These are phyloP conservation scores for Clavispora santaluciae DNA, from an alignment of 805 yeast genomes.

Conservation along the genomic window DNA sequence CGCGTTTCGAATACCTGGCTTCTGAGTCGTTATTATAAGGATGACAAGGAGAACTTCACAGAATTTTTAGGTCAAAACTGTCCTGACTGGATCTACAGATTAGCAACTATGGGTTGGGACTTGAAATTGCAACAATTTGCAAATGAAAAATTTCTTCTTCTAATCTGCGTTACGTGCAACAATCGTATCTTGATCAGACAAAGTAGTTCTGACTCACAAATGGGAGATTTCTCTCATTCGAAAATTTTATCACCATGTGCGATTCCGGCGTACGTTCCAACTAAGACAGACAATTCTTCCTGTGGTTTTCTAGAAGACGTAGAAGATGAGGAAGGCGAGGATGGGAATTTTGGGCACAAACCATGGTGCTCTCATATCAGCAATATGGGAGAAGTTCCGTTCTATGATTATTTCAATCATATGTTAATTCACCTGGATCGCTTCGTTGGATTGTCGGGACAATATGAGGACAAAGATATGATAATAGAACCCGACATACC, in stretches of 20 bases:
- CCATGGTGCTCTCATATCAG: slow-evolving; percentile 29
- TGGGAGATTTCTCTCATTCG: background rate
- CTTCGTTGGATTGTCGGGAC: slow-evolving; percentile 24
- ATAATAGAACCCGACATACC: slow-evolving; percentile 6
- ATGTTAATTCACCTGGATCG: slow-evolving; percentile 19
- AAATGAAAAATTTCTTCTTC: slow-evolving; percentile 22
- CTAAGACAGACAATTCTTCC: background rate
- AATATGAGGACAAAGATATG: slow-evolving; percentile 15
- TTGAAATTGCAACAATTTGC: slow-evolving; percentile 28
- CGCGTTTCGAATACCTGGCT: slow-evolving; percentile 30
- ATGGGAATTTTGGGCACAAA: slow-evolving; percentile 25
- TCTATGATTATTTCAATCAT: slow-evolving; percentile 20
- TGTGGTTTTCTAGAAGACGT: slow-evolving; percentile 6
- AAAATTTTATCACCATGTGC: background rate
- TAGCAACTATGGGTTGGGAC: slow-evolving; percentile 37
- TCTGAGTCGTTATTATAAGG: slow-evolving; percentile 24
- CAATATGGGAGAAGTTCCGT: slow-evolving; percentile 11
- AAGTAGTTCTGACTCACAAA: background rate
- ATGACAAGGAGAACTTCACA: slow-evolving; percentile 32
- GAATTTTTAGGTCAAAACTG: slow-evolving; percentile 16
- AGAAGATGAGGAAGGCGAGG: slow-evolving; percentile 12
- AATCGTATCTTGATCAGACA: slow-evolving; percentile 20
- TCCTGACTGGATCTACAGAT: slow-evolving; percentile 30
- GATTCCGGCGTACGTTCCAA: background rate
- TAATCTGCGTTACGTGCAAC: slow-evolving; percentile 36